phyloP scores from a whole-genome alignment of 352 stramenopile species.

The Phytopythium boreale region DNA sequence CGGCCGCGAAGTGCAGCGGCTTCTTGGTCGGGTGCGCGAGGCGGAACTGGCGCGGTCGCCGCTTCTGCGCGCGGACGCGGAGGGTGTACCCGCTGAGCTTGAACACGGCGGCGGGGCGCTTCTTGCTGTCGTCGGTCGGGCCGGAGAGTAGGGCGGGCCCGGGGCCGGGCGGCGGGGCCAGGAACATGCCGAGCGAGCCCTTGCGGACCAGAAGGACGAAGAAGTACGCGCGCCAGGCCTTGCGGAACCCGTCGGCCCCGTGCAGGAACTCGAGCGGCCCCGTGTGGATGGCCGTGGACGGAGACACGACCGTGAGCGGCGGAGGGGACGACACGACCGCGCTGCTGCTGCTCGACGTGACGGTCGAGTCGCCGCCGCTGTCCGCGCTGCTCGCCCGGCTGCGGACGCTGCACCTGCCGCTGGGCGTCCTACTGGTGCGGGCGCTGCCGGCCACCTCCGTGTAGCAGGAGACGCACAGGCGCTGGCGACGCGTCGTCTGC shows the following conservation, averaged over 20 bases:
- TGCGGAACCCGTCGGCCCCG: conserved; percentile 48
- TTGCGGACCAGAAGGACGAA: conserved; percentile 75
- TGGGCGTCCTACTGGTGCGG: conserved; percentile 12
- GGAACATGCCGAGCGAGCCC: conserved; percentile 69
- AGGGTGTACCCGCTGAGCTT: conserved; percentile 70
- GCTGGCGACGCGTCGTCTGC: conserved; percentile 33
- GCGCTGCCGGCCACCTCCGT: conserved; percentile 12
- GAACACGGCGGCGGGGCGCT: conserved; percentile 52
- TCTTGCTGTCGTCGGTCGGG: conserved; percentile 18
- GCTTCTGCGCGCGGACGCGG: conserved; percentile 62
- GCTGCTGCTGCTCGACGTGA: not conserved
- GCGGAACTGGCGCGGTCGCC: conserved; percentile 58
- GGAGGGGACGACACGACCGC: not conserved
- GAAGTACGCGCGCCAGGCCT: conserved; percentile 60
- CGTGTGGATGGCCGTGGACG: conserved; percentile 38
- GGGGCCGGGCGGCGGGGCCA: conserved; percentile 9
- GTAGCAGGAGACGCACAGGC: conserved; percentile 49
- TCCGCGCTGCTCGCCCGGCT: conserved; percentile 9
- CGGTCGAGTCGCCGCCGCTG: not conserved
- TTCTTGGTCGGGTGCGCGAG: conserved; percentile 58
- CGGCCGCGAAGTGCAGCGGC: conserved; percentile 49
- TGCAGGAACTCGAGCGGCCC: conserved; percentile 52
- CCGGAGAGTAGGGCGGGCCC: too few species aligned
- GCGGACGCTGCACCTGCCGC: conserved; percentile 9
- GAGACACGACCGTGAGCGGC: conserved; percentile 6